phyloP scores from a whole-genome alignment of 2,329 filamentous ascomycete species.

The Coniochaeta ligniaria region DNA sequence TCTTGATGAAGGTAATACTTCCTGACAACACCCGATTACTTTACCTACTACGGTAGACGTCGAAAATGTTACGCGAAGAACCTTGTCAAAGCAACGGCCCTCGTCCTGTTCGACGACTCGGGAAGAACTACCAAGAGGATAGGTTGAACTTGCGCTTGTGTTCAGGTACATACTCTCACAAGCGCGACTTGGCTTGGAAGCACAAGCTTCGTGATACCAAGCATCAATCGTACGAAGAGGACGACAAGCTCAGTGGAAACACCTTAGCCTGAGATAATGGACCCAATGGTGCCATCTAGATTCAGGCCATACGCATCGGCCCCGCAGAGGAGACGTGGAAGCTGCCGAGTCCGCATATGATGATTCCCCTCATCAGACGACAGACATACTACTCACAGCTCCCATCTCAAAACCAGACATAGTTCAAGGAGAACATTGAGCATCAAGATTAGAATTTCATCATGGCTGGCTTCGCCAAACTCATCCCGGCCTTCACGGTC shows the following conservation, averaged over 20 bases:
- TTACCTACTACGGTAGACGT: no score
- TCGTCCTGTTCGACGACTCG: no score
- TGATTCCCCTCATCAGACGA: not conserved
- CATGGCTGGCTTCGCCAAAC: conserved; percentile 29
- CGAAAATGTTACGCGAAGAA: no score
- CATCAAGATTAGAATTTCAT: not conserved
- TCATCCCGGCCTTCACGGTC: conserved; percentile 32
- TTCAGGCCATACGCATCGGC: not conserved
- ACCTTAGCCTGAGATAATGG: not conserved
- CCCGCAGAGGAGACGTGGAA: not conserved
- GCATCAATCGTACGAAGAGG: not conserved
- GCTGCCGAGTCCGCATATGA: not conserved
- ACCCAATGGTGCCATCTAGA: not conserved
- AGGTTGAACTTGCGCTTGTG: no score
- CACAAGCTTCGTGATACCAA: not conserved
- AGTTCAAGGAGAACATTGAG: not conserved
- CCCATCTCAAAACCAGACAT: not conserved
- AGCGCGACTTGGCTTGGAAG: not conserved
- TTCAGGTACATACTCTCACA: not conserved
- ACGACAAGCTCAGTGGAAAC: not conserved
- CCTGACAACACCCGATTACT: no score
- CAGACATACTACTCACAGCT: not conserved
- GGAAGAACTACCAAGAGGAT: no score
- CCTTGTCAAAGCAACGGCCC: no score
- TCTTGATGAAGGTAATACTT: no score